A percentile compares a stretch with the other conserved stretches of the same genome.
These are phyloP conservation scores for Aspergillus alliaceus DNA, from an alignment of 2,329 filamentous ascomycete genomes.

Conservation along the genomic window DNA sequence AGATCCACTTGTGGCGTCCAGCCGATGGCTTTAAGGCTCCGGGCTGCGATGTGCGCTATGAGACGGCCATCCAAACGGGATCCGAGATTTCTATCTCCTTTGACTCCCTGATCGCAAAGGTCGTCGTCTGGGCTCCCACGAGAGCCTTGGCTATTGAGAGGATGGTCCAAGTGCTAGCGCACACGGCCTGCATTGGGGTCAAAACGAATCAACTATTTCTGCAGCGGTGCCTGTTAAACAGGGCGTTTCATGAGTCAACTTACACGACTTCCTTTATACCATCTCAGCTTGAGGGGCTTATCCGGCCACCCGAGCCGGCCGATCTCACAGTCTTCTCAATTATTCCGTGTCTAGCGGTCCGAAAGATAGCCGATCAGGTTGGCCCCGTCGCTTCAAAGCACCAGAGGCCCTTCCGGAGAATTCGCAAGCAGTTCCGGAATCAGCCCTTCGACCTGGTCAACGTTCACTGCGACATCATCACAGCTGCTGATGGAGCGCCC, in stretches of 20 bases:
- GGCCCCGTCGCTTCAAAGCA: no score
- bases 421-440: constrained; percentile 33
- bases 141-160: constrained; percentile 36
- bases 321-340: no score
- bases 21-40: background rate
- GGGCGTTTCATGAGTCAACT: constrained; percentile 47
- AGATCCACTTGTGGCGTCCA: constrained; percentile 36
- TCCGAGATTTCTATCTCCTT: constrained; percentile 46
- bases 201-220: constrained; percentile 34
- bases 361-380: no score
- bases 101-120: constrained; percentile 50
- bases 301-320: constrained; percentile 18
- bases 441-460: constrained; percentile 37
- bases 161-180: constrained; percentile 32
- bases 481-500: constrained; percentile 8
- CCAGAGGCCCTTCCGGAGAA: constrained; percentile 23
- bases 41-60: constrained; percentile 38
- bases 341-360: no score
- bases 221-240: constrained; percentile 25
- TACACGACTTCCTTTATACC: constrained; percentile 36
- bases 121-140: constrained; percentile 47
- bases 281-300: constrained; percentile 22
- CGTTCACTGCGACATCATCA: constrained; percentile 27
- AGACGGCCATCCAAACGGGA: constrained; percentile 42
- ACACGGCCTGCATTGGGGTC: constrained; percentile 69